phyloP scores from a whole-genome alignment of 2,329 filamentous ascomycete species.

The Colletotrichum sp. region DNA sequence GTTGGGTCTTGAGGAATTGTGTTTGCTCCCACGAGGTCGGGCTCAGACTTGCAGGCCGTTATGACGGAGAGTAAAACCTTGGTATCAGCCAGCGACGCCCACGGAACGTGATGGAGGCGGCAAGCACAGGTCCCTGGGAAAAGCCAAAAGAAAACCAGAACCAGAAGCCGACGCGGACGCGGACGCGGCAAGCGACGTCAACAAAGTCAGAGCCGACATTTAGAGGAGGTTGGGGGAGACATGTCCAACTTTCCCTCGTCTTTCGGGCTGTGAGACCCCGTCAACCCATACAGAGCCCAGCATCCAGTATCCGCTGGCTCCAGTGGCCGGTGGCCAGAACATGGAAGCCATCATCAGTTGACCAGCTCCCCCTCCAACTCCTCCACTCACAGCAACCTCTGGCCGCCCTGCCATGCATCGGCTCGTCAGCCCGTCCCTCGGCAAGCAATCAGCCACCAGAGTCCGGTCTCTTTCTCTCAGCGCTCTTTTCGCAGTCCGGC shows the following conservation, averaged over 20 bases:
- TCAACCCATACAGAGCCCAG: background rate
- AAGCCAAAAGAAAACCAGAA: background rate
- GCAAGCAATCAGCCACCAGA: background rate
- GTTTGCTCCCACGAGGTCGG: conserved; percentile 10
- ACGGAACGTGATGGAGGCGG: background rate
- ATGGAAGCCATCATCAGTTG: background rate
- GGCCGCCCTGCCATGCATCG: background rate
- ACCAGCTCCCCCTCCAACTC: background rate
- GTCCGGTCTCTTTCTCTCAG: background rate
- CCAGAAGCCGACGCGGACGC: background rate
- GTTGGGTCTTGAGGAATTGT: background rate
- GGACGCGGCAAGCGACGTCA: background rate
- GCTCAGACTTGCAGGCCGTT: conserved; percentile 13
- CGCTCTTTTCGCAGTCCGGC: background rate
- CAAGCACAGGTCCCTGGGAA: background rate
- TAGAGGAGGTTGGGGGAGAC: conserved; percentile 9
- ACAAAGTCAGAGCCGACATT: background rate
- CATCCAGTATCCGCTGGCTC: background rate
- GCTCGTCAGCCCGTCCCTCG: background rate
- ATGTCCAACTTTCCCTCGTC: background rate
- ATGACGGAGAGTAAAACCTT: background rate
- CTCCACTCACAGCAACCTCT: background rate
- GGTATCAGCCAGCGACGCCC: background rate
- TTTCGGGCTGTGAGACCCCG: background rate
- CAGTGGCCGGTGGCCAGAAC: background rate